Evolutionary conservation across 2,329 filamentous ascomycete species (phyloP).

Genomic region (Colletotrichum cuscutae): DNA sequence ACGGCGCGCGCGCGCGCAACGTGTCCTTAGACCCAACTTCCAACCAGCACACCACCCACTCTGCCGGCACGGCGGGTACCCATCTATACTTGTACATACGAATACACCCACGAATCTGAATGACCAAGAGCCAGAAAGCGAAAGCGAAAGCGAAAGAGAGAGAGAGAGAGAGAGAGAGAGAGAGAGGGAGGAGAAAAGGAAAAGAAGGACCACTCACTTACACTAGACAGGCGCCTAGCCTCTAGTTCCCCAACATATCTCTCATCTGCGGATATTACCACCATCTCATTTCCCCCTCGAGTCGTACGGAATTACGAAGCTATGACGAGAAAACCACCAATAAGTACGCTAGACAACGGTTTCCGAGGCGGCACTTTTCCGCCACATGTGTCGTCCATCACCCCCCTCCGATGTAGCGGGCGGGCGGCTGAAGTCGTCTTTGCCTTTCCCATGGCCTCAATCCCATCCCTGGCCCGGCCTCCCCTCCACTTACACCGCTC

Average conservation of each 20-base stretch:
- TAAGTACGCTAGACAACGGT: not conserved
- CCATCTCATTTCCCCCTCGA: not conserved
- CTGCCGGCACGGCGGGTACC: too few relatives aligned
- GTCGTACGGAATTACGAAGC: not conserved
- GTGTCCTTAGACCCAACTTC: too few relatives aligned
- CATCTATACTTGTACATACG: too few relatives aligned
- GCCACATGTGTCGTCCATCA: not conserved
- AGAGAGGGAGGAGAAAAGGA: not conserved
- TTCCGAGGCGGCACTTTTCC: not conserved
- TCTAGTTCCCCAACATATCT: not conserved
- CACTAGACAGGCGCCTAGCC: not conserved
- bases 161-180: too few relatives aligned
- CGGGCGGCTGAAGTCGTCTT: slow-evolving; percentile 23
- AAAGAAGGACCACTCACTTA: not conserved
- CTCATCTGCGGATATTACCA: not conserved
- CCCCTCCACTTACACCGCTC: not conserved
- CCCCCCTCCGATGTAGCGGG: not conserved
- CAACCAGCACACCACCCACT: too few relatives aligned
- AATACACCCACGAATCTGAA: not conserved
- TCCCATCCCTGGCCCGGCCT: slow-evolving; percentile 15
- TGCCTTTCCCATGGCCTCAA: slow-evolving; percentile 25
- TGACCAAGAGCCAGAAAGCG: too few relatives aligned
- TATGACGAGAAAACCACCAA: not conserved
- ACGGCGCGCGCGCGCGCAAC: too few relatives aligned
- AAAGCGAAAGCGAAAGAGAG: too few relatives aligned